Evolutionary conservation across 768 basidiomycete species (phyloP).

Genomic region (Crassisporium funariophilum): DNA sequence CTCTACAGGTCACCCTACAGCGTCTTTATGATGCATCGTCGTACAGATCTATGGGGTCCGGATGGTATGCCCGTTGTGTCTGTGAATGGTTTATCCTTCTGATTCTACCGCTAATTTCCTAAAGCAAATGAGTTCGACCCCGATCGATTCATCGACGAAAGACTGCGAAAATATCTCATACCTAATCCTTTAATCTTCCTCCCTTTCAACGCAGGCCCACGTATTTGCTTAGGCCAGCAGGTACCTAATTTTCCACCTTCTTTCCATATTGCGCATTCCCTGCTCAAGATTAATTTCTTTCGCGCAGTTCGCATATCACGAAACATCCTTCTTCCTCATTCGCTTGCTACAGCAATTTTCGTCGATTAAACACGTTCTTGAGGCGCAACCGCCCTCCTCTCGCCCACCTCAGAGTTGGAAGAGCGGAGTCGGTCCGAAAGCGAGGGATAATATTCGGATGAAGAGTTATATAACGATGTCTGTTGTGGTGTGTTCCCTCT

Average conservation of each 20-base stretch:
- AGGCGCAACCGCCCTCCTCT: conserved; percentile 44
- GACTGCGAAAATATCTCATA: conserved; percentile 54
- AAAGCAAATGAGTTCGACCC: conserved; percentile 65
- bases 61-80: conserved; percentile 55
- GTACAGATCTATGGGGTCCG: conserved; percentile 67
- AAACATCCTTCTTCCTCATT: conserved; percentile 63
- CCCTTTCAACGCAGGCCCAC: conserved; percentile 54
- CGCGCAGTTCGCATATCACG: conserved; percentile 63
- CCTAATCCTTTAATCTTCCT: conserved; percentile 61
- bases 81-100: background rate
- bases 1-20: conserved; percentile 43
- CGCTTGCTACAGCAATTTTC: conserved; percentile 60
- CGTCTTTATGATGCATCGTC: conserved; percentile 60
- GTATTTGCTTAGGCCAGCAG: conserved; percentile 56
- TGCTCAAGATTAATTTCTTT: background rate
- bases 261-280: background rate
- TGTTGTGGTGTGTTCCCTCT: too few species aligned
- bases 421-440: conserved; percentile 37
- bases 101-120: background rate
- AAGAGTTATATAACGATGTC: conserved; percentile 57
- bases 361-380: conserved; percentile 42
- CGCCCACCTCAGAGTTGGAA: conserved; percentile 50
- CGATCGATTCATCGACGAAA: conserved; percentile 65
- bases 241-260: conserved; percentile 21
- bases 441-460: conserved; percentile 47